A percentile compares a stretch with the other conserved stretches of the same genome.
These are phyloP conservation scores for Cylindrodendrum hubeiense DNA, from an alignment of 2,329 filamentous ascomycete genomes.

Conservation along the genomic window DNA sequence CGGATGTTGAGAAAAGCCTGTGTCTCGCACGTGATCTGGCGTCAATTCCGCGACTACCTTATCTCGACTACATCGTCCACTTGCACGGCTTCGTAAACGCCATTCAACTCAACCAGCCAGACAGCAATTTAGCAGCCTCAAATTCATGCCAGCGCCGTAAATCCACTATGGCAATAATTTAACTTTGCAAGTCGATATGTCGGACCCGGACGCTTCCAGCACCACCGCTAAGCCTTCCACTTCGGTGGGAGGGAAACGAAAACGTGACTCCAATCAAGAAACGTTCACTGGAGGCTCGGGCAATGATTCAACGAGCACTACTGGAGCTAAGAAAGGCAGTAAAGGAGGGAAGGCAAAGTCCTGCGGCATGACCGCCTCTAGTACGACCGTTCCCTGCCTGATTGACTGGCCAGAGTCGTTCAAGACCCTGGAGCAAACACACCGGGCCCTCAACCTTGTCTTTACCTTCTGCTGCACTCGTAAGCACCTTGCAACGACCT, in stretches of 20 bases:
- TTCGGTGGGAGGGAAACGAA: slow-evolving; percentile 36
- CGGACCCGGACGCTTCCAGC: slow-evolving; percentile 2
- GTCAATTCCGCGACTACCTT: slow-evolving; percentile 49
- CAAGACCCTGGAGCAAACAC: slow-evolving; percentile 78
- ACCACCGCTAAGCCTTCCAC: background rate
- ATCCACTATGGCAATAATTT: slow-evolving; percentile 11
- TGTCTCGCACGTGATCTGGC: slow-evolving; percentile 52
- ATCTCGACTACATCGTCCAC: slow-evolving; percentile 31
- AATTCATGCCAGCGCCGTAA: background rate
- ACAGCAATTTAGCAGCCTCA: background rate
- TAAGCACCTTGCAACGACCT: slow-evolving; percentile 91
- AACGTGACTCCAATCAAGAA: slow-evolving; percentile 31
- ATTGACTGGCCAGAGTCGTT: slow-evolving; percentile 81
- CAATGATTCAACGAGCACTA: slow-evolving; percentile 18
- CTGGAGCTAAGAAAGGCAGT: slow-evolving; percentile 10
- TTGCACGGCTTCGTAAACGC: slow-evolving; percentile 13
- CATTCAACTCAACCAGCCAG: background rate
- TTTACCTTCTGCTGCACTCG: slow-evolving; percentile 96
- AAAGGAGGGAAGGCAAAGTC: slow-evolving; percentile 26
- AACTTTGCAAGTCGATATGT: slow-evolving; percentile 15
- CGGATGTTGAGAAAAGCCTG: background rate
- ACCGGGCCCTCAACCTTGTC: slow-evolving; percentile 89
- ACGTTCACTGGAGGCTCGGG: slow-evolving; percentile 15
- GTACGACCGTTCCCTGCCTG: slow-evolving; percentile 43
- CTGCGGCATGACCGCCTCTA: slow-evolving; percentile 33